phyloP scores from a whole-genome alignment of 441 rosid species.

The Corymbia citriodora region DNA sequence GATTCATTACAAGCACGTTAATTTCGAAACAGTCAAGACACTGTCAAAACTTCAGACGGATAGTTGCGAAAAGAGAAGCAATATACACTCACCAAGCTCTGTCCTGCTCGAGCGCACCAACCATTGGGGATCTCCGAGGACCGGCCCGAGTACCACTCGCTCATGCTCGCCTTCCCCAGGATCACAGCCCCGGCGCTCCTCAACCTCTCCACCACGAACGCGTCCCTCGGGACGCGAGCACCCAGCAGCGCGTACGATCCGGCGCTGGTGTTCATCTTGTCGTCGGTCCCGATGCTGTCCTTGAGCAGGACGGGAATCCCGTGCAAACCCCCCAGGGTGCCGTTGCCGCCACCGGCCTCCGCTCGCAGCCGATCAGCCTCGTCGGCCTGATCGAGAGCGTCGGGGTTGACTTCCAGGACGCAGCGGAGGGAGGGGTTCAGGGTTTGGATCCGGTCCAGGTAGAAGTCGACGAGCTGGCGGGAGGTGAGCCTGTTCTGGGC shows the following conservation, averaged over 20 bases:
- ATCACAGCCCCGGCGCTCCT: conserved; percentile 15
- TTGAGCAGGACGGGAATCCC: conserved; percentile 14
- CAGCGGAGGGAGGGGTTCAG: conserved; percentile 25
- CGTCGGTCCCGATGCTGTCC: conserved; percentile 14
- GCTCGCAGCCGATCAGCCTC: conserved; percentile 18
- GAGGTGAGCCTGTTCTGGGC: conserved; percentile 2
- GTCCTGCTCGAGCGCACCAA: conserved; percentile 15
- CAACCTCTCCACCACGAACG: conserved; percentile 13
- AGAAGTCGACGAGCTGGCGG: conserved; percentile 19
- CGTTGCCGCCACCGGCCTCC: background rate
- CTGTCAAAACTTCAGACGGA: background rate
- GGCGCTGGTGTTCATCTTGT: conserved; percentile 8
- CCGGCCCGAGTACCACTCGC: conserved; percentile 11
- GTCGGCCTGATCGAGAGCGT: conserved; percentile 24
- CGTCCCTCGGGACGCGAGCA: conserved; percentile 5
- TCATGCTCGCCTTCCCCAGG: conserved; percentile 15
- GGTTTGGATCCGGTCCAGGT: conserved; percentile 18
- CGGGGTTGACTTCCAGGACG: conserved; percentile 28
- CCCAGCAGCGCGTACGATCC: conserved; percentile 16
- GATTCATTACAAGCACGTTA: background rate
- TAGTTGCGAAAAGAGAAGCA: background rate
- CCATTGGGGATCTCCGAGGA: conserved; percentile 2
- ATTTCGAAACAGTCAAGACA: background rate
- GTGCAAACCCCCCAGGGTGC: background rate
- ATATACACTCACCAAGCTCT: background rate